Conservation (phyloP, 148 eudicot genomes). For the Diospyros lotus region DNA sequence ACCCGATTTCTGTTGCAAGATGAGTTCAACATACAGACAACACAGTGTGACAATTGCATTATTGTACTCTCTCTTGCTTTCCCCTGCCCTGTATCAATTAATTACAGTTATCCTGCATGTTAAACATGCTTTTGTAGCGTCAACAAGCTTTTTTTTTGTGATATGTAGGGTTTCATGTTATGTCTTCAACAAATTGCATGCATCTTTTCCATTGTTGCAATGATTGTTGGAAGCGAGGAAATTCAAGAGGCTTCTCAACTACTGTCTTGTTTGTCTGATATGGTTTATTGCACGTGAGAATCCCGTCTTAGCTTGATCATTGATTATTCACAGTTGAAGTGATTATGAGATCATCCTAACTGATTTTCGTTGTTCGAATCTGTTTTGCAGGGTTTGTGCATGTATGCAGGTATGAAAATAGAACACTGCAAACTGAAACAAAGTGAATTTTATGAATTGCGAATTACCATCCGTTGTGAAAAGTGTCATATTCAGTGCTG, state of each 20-base stretch:
- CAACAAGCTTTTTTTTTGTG: background rate
- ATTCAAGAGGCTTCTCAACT: conserved; percentile 75
- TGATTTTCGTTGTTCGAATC: conserved; percentile 15
- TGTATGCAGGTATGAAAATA: conserved; percentile 87
- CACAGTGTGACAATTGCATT: conserved; percentile 94
- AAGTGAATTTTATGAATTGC: no score
- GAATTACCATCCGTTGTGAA: background rate
- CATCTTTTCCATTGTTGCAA: conserved; percentile 82
- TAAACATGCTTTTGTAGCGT: background rate
- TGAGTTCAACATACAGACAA: conserved; percentile 95
- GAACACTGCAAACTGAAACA: background rate
- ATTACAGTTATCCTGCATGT: background rate
- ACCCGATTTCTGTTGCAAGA: conserved; percentile 95
- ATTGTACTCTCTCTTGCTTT: conserved; percentile 58
- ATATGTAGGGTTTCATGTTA: conserved; percentile 81
- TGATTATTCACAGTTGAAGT: background rate
- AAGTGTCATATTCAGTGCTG: background rate
- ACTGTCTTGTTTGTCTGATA: conserved; percentile 57
- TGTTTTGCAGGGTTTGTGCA: conserved; percentile 76
- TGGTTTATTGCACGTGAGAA: conserved; percentile 92
- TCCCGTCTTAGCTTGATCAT: conserved; percentile 6
- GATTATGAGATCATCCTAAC: conserved; percentile 6
- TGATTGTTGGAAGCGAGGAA: conserved; percentile 83
- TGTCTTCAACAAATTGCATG: conserved; percentile 91
- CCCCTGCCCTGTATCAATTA: background rate